These are phyloP conservation scores for Fonsecaea monophora DNA, from an alignment of 2,329 filamentous ascomycete genomes.

Conservation along the genomic window DNA sequence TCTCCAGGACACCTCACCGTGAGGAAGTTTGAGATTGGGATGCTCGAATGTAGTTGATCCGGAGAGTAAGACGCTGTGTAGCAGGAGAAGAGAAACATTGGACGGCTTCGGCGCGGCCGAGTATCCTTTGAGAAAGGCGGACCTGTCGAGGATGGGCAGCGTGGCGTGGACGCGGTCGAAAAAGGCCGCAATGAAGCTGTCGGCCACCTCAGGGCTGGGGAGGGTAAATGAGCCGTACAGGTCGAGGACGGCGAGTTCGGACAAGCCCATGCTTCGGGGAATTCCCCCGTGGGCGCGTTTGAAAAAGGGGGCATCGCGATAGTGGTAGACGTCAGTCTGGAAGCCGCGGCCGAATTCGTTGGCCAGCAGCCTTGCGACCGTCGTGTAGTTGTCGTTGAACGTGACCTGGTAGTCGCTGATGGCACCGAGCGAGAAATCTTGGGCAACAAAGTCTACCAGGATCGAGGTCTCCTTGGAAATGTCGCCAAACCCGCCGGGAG, in stretches of 20 bases:
- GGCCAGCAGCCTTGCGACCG: constrained; percentile 14
- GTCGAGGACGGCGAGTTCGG: constrained; percentile 20
- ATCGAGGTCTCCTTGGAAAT: constrained; percentile 18
- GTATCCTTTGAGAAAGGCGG: constrained; percentile 10
- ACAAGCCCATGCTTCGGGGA: constrained; percentile 8
- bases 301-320: constrained; percentile 16
- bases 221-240: constrained; percentile 20
- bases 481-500: constrained; percentile 10
- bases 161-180: constrained; percentile 21
- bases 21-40: constrained; percentile 12
- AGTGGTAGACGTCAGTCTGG: constrained; percentile 17
- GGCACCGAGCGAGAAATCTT: constrained; percentile 17
- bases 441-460: constrained; percentile 20
- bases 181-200: constrained; percentile 21
- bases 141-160: constrained; percentile 13
- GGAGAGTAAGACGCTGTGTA: constrained; percentile 19
- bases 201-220: constrained; percentile 12
- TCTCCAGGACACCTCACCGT: constrained; percentile 14
- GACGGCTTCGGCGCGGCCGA: neutral
- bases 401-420: constrained; percentile 23
- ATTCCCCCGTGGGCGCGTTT: constrained; percentile 14
- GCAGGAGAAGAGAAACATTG: constrained; percentile 12
- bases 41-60: constrained; percentile 19
- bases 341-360: constrained; percentile 16
- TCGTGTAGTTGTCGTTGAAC: constrained; percentile 21